Evolutionary conservation across 805 yeast genomes (phyloP).

Genomic region (Hanseniaspora pseudoguilliermondii): DNA sequence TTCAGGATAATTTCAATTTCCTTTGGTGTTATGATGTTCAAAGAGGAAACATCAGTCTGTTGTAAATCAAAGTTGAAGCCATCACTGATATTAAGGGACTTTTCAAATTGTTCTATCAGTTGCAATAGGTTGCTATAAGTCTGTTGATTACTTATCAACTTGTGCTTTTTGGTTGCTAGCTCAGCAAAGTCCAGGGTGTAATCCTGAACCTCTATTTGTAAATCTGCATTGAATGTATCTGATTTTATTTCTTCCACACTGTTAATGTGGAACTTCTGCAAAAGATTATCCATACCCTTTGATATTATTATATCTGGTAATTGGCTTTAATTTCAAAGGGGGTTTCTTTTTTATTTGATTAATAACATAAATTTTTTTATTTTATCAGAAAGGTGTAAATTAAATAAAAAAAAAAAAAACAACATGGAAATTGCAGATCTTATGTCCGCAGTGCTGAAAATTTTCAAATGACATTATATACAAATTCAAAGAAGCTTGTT

Average conservation of each 20-base stretch:
- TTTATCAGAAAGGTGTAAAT: no score
- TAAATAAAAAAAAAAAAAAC: no score
- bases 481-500: slow-evolving; percentile 16
- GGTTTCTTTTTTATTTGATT: neutral
- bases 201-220: neutral
- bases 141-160: neutral
- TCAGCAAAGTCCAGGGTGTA: neutral
- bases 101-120: neutral
- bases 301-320: neutral
- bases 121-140: neutral
- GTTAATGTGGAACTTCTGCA: neutral
- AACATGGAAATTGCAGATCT: no score
- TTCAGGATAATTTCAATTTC: slow-evolving; percentile 2
- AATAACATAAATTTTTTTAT: no score
- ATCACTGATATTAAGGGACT: slow-evolving; percentile 5
- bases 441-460: no score
- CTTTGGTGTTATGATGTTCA: slow-evolving; percentile 13
- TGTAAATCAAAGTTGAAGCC: slow-evolving; percentile 14
- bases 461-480: no score
- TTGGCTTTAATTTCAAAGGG: no score
- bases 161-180: neutral
- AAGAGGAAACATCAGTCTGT: slow-evolving; percentile 8
- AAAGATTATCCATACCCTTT: neutral
- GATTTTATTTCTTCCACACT: neutral
- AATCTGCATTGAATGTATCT: neutral